Evolutionary conservation across 75 land plant genomes (phyloP), one percentile per base, ranked within the genome.

Genomic region (Pseudotsuga menziesii): DNA sequence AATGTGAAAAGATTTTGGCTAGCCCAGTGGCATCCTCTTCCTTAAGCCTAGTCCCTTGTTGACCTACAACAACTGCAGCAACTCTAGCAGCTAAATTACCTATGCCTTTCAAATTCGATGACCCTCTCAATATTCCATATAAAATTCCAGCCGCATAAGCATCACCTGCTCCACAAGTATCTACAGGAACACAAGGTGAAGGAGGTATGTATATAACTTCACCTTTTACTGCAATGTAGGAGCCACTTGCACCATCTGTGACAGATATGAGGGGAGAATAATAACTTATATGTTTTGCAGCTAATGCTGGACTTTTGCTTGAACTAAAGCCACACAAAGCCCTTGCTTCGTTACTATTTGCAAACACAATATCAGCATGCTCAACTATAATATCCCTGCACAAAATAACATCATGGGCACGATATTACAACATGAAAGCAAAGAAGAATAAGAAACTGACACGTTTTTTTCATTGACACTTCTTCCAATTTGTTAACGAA

Each of bases 101-200:
- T 82, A 96, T 87, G 54, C 85, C 93, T 75, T 88, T 90, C 79
- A 96, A 71, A 71, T 96, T 92, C 13, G 97, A 89, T 0, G 79
- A 84, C 7, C 97, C 93, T 29, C 85, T 84, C 22, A 96, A 81
- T 59, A 96, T 70, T 56, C 93, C 91, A 61, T 94, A 96, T 39
- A 96, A 76, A 44, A 96, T 81, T 61, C 99, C 99, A 12, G 97
- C 96, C 4, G 99, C 97, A 87, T 96, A 96, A 3, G 94, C 97
- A 83, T 96, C 99, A 7, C 99, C 99, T n/a, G 99, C 99, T 2
- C 99, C 99, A 80, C 98, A 94, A 13, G 99, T 96, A 77, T 94
- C 97, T 11, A 90, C 88, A 3, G 99, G 98, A 20, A 84, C 74
- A 76, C 99, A 94, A 0, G 85, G 90, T 11, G 92, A 85, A 26